Conservation (phyloP, 2,329 filamentous ascomycete species). For the Ophiostoma triangulosporum region DNA sequence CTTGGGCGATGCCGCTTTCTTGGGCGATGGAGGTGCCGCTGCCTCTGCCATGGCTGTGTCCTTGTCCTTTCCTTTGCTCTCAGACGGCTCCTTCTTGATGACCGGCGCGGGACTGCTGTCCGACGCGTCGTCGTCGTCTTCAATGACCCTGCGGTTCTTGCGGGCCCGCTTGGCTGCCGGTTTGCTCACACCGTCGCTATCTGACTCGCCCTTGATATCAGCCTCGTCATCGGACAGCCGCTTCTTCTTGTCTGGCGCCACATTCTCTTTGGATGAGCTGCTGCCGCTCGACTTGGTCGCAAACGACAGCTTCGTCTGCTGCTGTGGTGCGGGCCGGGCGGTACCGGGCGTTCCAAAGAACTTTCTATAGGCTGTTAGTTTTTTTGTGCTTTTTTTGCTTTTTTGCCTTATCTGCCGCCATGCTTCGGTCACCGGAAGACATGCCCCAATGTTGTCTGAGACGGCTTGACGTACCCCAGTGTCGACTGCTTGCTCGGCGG, state of each 20-base stretch:
- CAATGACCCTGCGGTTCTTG: constrained; percentile 31
- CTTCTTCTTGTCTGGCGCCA: constrained; percentile 18
- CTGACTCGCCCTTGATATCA: constrained; percentile 18
- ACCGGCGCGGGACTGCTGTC: neutral
- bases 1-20: neutral
- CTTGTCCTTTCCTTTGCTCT: neutral
- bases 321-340: constrained; percentile 39
- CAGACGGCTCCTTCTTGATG: constrained; percentile 2
- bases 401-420: too few relatives aligned
- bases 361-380: constrained; percentile 44
- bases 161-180: constrained; percentile 47
- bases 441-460: constrained; percentile 64
- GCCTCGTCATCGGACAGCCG: constrained; percentile 10
- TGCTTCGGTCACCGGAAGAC: constrained; percentile 15
- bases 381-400: neutral
- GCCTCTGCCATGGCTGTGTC: neutral
- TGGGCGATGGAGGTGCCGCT: neutral
- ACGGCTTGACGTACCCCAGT: constrained; percentile 70
- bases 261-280: constrained; percentile 22
- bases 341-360: constrained; percentile 65
- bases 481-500: constrained; percentile 60
- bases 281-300: constrained; percentile 28
- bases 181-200: constrained; percentile 36
- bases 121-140: constrained; percentile 36
- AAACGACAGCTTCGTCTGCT: constrained; percentile 72